Evolutionary conservation across 2,329 filamentous ascomycete genomes (phyloP).

Genomic region (Sordariomycetes sp.): DNA sequence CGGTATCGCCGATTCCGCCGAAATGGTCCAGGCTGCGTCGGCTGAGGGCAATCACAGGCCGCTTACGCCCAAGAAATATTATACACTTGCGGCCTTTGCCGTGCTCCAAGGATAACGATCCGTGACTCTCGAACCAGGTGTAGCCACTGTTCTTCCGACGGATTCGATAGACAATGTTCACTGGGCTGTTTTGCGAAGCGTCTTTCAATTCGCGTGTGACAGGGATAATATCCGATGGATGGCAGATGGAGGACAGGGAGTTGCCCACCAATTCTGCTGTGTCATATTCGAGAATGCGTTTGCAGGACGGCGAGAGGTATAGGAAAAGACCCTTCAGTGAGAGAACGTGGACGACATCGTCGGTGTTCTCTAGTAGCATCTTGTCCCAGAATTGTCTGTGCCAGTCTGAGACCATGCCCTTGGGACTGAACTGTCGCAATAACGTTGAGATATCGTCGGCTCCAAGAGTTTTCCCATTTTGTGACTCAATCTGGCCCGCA

Average conservation of each 20-base stretch:
- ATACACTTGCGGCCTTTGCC: conserved; percentile 89
- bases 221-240: conserved; percentile 90
- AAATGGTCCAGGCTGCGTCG: conserved; percentile 43
- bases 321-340: conserved; percentile 88
- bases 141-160: conserved; percentile 82
- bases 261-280: conserved; percentile 75
- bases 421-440: conserved; percentile 61
- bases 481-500: conserved; percentile 47
- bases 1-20: conserved; percentile 67
- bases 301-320: conserved; percentile 82
- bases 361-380: conserved; percentile 82
- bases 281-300: conserved; percentile 78
- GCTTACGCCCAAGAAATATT: conserved; percentile 77
- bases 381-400: conserved; percentile 84
- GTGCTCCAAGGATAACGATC: conserved; percentile 80
- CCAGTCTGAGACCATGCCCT: conserved; percentile 62
- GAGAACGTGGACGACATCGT: conserved; percentile 87
- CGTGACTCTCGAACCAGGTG: conserved; percentile 94
- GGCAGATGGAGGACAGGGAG: conserved; percentile 82
- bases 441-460: conserved; percentile 82
- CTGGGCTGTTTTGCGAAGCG: conserved; percentile 62
- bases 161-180: conserved; percentile 87
- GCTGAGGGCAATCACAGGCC: conserved; percentile 75
- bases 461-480: conserved; percentile 71
- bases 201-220: conserved; percentile 89